Conservation (phyloP, 257 asterid species). For the Solanum ossicruentum region DNA sequence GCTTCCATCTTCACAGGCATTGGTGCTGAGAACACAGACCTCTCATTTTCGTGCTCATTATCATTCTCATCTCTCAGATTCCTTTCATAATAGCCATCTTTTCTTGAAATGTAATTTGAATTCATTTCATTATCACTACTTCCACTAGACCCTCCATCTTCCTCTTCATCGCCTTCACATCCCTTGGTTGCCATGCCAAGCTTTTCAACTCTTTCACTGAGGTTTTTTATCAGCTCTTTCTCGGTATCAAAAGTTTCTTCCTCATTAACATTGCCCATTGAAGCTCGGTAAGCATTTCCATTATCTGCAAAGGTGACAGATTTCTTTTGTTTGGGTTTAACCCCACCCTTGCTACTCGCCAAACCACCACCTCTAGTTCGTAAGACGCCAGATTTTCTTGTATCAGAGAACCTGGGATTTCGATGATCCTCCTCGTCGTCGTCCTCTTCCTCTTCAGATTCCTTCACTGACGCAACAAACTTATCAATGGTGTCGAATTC, state of each 20-base stretch:
- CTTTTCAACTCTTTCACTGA: conserved; percentile 31
- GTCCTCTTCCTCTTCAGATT: conserved; percentile 30
- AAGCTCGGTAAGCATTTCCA: neutral
- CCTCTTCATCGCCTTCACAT: conserved; percentile 21
- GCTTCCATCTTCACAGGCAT: conserved; percentile 48
- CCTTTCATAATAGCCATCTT: neutral
- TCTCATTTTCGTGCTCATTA: neutral
- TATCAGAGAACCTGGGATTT: conserved; percentile 2
- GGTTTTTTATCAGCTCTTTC: conserved; percentile 17
- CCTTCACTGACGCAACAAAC: neutral
- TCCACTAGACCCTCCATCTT: conserved; percentile 20
- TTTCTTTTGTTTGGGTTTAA: conserved; percentile 39
- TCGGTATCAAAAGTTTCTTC: conserved; percentile 6
- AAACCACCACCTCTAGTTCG: neutral
- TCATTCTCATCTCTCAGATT: neutral
- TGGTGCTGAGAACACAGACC: conserved; percentile 35
- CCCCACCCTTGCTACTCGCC: neutral
- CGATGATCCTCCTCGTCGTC: conserved; percentile 21
- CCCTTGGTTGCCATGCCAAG: conserved; percentile 24
- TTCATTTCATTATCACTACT: conserved; percentile 33
- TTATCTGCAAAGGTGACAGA: conserved; percentile 55
- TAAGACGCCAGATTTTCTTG: conserved; percentile 9
- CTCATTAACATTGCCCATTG: conserved; percentile 19
- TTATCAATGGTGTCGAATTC: conserved; percentile 4
- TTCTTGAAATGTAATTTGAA: neutral